Evolutionary conservation across 805 yeast species (phyloP).

Genomic region (Candida ascalaphidarum): DNA sequence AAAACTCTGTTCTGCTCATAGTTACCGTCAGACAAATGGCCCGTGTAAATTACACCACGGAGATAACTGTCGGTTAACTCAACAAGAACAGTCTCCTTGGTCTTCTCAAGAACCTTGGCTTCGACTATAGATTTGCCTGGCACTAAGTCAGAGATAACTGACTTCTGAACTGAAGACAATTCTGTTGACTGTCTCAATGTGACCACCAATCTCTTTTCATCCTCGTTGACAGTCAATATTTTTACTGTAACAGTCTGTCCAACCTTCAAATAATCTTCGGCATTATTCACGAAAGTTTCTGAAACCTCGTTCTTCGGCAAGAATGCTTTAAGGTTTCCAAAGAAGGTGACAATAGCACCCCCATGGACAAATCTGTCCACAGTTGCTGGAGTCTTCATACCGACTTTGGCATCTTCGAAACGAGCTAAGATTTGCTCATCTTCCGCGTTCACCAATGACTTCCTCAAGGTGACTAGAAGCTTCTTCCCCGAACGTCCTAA

Average conservation of each 20-base stretch:
- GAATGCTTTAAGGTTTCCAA: slow-evolving; percentile 69
- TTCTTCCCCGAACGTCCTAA: slow-evolving; percentile 42
- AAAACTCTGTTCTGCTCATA: slow-evolving; percentile 62
- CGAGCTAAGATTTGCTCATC: slow-evolving; percentile 41
- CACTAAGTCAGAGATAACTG: slow-evolving; percentile 36
- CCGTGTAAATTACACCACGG: slow-evolving; percentile 64
- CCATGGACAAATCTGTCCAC: slow-evolving; percentile 60
- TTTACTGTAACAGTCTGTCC: slow-evolving; percentile 80
- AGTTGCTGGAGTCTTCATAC: slow-evolving; percentile 59
- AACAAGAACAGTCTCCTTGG: slow-evolving; percentile 63
- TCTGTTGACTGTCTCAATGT: slow-evolving; percentile 64
- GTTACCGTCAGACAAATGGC: slow-evolving; percentile 72
- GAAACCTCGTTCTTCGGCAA: slow-evolving; percentile 85
- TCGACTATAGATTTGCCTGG: slow-evolving; percentile 57
- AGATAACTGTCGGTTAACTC: slow-evolving; percentile 42
- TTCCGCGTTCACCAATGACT: slow-evolving; percentile 65
- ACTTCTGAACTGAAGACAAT: slow-evolving; percentile 37
- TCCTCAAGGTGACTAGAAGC: slow-evolving; percentile 67
- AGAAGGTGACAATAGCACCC: slow-evolving; percentile 82
- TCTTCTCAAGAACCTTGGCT: slow-evolving; percentile 62
- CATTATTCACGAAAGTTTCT: slow-evolving; percentile 73
- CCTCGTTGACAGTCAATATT: slow-evolving; percentile 47
- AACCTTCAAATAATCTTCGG: slow-evolving; percentile 67
- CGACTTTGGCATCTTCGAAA: slow-evolving; percentile 31
- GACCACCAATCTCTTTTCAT: slow-evolving; percentile 51